Conservation (phyloP, 2,329 filamentous ascomycete genomes). For the Colletotrichum musicola region DNA sequence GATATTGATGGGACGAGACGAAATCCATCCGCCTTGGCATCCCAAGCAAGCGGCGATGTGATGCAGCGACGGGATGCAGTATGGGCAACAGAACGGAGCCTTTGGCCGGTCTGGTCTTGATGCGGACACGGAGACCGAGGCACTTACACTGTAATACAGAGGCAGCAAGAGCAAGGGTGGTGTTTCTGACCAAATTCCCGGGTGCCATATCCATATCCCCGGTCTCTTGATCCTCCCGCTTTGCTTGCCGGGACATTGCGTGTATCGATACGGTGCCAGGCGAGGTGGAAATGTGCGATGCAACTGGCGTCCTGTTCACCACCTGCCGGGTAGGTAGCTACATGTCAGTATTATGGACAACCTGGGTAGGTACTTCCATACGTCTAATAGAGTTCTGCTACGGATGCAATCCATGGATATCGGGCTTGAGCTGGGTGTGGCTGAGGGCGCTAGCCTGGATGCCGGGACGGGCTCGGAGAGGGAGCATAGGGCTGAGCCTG, state of each 20-base stretch:
- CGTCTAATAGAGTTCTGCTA: too few relatives aligned
- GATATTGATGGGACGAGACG: constrained; percentile 16
- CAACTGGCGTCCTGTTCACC: neutral
- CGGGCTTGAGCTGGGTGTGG: neutral
- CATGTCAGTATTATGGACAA: too few relatives aligned
- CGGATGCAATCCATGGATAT: too few relatives aligned
- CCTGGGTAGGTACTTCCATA: too few relatives aligned
- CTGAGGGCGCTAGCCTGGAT: constrained; percentile 28
- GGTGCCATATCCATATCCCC: constrained; percentile 1
- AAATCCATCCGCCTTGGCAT: constrained; percentile 15
- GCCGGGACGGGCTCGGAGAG: constrained; percentile 21
- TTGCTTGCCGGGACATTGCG: constrained; percentile 1
- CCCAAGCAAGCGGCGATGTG: neutral
- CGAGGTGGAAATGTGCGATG: too few relatives aligned
- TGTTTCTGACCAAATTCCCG: constrained; percentile 10
- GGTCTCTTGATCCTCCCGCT: constrained; percentile 11
- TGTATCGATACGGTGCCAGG: too few relatives aligned
- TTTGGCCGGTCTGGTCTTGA: too few relatives aligned
- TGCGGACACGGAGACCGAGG: neutral
- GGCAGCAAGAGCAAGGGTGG: neutral
- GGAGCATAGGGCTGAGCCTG: constrained; percentile 36
- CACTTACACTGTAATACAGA: too few relatives aligned
- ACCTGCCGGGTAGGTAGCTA: too few relatives aligned
- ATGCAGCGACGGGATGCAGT: neutral
- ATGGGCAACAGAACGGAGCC: too few relatives aligned